A percentile compares a stretch with the other conserved stretches of the same genome.
Evolutionary conservation across 1,284 basidiomycete genomes (phyloP).

Genomic region (Neolentinus lepideus): DNA sequence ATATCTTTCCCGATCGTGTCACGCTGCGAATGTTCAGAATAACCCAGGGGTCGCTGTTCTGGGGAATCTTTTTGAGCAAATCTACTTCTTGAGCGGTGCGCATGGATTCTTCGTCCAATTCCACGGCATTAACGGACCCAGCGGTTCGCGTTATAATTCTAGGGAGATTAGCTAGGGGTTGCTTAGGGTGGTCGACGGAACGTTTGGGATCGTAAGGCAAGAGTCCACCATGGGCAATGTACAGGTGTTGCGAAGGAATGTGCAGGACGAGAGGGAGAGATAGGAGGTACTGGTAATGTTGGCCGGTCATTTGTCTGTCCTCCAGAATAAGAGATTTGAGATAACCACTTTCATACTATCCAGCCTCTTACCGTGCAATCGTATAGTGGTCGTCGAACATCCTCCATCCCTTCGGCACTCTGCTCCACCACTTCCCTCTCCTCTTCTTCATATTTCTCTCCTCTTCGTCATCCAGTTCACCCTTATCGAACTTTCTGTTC

Average conservation of each 20-base stretch:
- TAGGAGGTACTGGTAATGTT: constrained; percentile 63
- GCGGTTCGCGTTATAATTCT: neutral
- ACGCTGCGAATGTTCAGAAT: constrained; percentile 74
- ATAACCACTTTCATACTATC: neutral
- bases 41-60: constrained; percentile 71
- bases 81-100: constrained; percentile 43
- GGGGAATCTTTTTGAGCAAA: constrained; percentile 57
- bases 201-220: constrained; percentile 62
- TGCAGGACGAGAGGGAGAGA: constrained; percentile 69
- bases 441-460: constrained; percentile 27
- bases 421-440: constrained; percentile 43
- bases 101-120: constrained; percentile 10
- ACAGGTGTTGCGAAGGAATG: constrained; percentile 68
- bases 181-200: constrained; percentile 37
- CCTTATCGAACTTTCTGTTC: constrained; percentile 31
- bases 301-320: constrained; percentile 40
- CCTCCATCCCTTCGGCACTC: constrained; percentile 57
- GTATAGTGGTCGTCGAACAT: constrained; percentile 72
- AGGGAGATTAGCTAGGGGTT: constrained; percentile 65
- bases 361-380: constrained; percentile 46
- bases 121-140: neutral
- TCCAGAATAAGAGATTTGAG: neutral
- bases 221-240: constrained; percentile 81
- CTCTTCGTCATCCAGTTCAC: constrained; percentile 6
- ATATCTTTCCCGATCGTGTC: constrained; percentile 41